phyloP scores from a whole-genome alignment of 2,329 filamentous ascomycete species.

The Beauveria sp. region DNA sequence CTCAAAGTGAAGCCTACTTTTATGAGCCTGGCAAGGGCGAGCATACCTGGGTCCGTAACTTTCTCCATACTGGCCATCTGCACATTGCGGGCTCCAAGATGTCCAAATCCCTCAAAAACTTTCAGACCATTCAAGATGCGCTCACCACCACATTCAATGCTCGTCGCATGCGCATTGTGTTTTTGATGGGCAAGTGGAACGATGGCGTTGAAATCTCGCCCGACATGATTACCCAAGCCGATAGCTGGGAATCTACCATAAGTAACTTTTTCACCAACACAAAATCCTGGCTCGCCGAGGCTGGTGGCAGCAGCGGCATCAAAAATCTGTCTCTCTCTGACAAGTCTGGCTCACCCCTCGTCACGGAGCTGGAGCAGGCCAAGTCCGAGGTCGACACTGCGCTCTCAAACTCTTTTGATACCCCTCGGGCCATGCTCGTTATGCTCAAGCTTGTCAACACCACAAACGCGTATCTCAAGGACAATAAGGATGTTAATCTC shows the following conservation, averaged over 20 bases:
- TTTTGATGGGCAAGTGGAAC: conserved; percentile 82
- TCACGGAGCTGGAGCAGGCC: conserved; percentile 42
- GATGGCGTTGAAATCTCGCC: conserved; percentile 86
- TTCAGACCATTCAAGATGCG: conserved; percentile 84
- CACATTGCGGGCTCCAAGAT: conserved; percentile 84
- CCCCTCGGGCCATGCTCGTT: conserved; percentile 67
- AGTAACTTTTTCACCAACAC: conserved; percentile 57
- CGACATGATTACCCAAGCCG: conserved; percentile 66
- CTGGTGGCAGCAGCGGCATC: conserved; percentile 26
- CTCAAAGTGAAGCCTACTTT: conserved; percentile 85
- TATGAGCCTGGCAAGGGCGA: conserved; percentile 40
- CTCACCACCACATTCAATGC: conserved; percentile 64
- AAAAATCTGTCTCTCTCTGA: conserved; percentile 30
- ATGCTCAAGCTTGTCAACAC: conserved; percentile 71
- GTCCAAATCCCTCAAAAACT: conserved; percentile 94
- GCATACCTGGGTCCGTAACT: conserved; percentile 89
- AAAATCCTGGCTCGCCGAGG: conserved; percentile 45
- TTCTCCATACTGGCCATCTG: conserved; percentile 89
- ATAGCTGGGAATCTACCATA: conserved; percentile 72
- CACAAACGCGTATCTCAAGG: conserved; percentile 56
- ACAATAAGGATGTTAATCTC: conserved; percentile 39
- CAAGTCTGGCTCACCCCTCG: conserved; percentile 24
- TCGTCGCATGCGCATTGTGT: conserved; percentile 73
- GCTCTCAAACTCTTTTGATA: conserved; percentile 82
- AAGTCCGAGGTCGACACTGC: conserved; percentile 49